Evolutionary conservation across 1,284 basidiomycete species (phyloP).

Genomic region (Peniophora sp.): DNA sequence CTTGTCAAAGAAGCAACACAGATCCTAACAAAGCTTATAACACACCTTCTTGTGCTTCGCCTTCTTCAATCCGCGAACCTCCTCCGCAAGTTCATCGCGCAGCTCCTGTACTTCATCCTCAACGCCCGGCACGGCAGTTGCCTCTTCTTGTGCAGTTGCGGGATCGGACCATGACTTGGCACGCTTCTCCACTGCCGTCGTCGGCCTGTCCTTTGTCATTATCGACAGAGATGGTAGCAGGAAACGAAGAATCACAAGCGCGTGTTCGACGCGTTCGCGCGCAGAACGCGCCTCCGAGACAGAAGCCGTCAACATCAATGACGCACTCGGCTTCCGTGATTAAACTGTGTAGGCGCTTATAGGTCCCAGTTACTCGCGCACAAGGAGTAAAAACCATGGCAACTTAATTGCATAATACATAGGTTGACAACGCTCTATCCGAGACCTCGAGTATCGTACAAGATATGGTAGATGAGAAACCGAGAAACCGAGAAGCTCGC

Average conservation of each 20-base stretch:
- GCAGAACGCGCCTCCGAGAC: too few species aligned
- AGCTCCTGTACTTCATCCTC: constrained; percentile 6
- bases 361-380: too few species aligned
- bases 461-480: too few species aligned
- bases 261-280: too few species aligned
- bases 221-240: neutral
- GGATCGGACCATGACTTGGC: neutral
- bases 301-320: too few species aligned
- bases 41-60: constrained; percentile 1
- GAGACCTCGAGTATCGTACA: too few species aligned
- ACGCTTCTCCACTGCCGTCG: neutral
- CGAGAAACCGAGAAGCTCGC: too few species aligned
- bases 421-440: too few species aligned
- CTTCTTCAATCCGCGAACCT: constrained; percentile 1
- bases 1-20: neutral
- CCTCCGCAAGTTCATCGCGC: constrained; percentile 7
- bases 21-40: neutral
- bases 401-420: too few species aligned
- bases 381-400: too few species aligned
- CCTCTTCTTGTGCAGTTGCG: neutral
- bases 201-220: neutral
- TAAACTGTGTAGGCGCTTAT: too few species aligned
- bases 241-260: neutral
- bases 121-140: neutral
- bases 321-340: too few species aligned